Evolutionary conservation across 176 grass and related monocot genomes (phyloP).

Genomic region (Raddia distichophylla): DNA sequence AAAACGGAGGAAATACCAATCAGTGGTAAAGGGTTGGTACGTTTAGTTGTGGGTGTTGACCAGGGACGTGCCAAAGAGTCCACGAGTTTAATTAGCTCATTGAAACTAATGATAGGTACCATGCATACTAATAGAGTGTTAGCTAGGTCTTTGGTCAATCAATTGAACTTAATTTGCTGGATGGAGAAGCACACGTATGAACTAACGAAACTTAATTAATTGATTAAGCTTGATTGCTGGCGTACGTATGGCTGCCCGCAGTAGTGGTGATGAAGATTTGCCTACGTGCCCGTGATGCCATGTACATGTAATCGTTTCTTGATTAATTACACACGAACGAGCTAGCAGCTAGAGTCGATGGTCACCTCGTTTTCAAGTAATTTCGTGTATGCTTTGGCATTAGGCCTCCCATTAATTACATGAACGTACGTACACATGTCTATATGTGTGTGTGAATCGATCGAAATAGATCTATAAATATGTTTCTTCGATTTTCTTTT

Average conservation of each 20-base stretch:
- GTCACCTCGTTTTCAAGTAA: slow-evolving; percentile 19
- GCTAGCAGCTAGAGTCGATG: neutral
- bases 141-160: neutral
- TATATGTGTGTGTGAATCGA: neutral
- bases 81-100: slow-evolving; percentile 29
- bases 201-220: too few relatives aligned
- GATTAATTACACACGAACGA: neutral
- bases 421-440: neutral
- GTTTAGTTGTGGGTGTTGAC: slow-evolving; percentile 13
- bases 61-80: slow-evolving; percentile 13
- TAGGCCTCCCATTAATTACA: slow-evolving; percentile 1
- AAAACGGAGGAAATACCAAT: slow-evolving; percentile 6
- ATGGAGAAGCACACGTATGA: too few relatives aligned
- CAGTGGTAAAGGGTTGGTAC: neutral
- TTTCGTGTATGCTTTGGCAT: slow-evolving; percentile 9
- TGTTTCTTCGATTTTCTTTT: too few relatives aligned
- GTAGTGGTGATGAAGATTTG: neutral
- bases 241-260: neutral
- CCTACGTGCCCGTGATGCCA: slow-evolving; percentile 19
- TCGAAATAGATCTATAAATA: neutral
- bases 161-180: neutral
- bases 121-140: neutral
- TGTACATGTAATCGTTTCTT: neutral
- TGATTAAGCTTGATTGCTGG: neutral
- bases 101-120: neutral